These are phyloP conservation scores for Hamamelis virginiana DNA, from an alignment of 164 flowering plant genomes.

Conservation along the genomic window DNA sequence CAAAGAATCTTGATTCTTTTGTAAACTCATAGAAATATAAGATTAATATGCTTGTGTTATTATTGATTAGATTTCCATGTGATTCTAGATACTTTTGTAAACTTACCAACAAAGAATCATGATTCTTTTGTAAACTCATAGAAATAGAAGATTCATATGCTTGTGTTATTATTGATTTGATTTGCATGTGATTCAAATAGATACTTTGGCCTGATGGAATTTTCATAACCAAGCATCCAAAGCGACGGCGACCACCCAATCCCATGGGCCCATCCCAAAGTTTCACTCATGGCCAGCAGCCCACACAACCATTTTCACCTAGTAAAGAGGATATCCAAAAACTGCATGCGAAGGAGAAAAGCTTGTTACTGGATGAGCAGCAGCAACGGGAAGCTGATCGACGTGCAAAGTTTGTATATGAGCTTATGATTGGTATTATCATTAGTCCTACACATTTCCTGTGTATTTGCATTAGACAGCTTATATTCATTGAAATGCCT, in stretches of 20 bases:
- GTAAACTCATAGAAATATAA: not conserved
- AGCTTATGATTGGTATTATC: constrained; percentile 80
- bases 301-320: constrained; percentile 43
- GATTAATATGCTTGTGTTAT: not conserved
- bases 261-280: constrained; percentile 33
- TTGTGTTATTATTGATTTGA: not conserved
- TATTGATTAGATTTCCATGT: constrained; percentile 6
- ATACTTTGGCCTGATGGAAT: constrained; percentile 99
- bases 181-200: constrained; percentile 33
- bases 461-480: not conserved
- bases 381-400: constrained; percentile 68
- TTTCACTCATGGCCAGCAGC: constrained; percentile 31
- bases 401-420: constrained; percentile 84
- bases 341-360: constrained; percentile 17
- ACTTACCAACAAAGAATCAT: too few species aligned
- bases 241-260: constrained; percentile 51
- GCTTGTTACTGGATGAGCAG: constrained; percentile 42
- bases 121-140: too few species aligned
- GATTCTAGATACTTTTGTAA: constrained; percentile 74
- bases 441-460: not conserved
- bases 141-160: not conserved
- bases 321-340: constrained; percentile 27
- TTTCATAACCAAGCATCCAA: constrained; percentile 94
- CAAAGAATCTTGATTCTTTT: too few species aligned
- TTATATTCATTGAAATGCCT: not conserved